These are phyloP conservation scores for Sporothrix brasiliensis DNA, from an alignment of 2,329 filamentous ascomycete genomes.

Conservation along the genomic window DNA sequence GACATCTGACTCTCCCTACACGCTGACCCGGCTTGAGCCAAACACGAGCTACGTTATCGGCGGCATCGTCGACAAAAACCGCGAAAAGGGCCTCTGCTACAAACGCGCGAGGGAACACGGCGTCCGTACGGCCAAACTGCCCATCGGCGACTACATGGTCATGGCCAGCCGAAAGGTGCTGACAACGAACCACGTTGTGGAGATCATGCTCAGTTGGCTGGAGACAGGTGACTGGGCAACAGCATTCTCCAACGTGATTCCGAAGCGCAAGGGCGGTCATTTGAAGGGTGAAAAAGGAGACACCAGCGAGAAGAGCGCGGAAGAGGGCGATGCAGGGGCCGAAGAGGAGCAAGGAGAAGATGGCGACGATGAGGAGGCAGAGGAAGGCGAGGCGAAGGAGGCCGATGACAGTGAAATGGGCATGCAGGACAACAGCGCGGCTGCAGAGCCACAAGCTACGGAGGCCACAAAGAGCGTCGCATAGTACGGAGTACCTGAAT, in stretches of 20 bases:
- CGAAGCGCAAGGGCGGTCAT: conserved; percentile 81
- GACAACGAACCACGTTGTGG: conserved; percentile 92
- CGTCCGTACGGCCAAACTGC: conserved; percentile 85
- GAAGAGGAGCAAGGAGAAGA: conserved; percentile 32
- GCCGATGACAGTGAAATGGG: not conserved
- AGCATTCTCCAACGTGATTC: conserved; percentile 86
- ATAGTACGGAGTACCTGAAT: not conserved
- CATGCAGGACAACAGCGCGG: not conserved
- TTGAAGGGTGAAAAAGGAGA: conserved; percentile 51
- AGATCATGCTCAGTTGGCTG: conserved; percentile 94
- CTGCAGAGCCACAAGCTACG: not conserved
- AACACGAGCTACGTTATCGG: conserved; percentile 92
- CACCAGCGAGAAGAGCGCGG: conserved; percentile 38
- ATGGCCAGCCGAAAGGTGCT: conserved; percentile 86
- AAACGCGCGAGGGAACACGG: conserved; percentile 72
- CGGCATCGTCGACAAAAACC: conserved; percentile 92
- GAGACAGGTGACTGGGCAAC: conserved; percentile 88
- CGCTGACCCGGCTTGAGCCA: conserved; percentile 78
- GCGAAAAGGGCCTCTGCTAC: conserved; percentile 93
- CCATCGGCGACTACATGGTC: conserved; percentile 92
- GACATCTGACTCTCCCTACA: conserved; percentile 86
- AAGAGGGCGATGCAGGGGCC: conserved; percentile 33
- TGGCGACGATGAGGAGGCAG: conserved; percentile 10
- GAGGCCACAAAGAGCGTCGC: conserved; percentile 3
- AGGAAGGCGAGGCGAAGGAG: not conserved